A percentile compares a stretch with the other conserved stretches of the same genome.
These are phyloP conservation scores for Pseudonitzschia multiseries DNA, from an alignment of 108 stramenopile species.

Conservation along the genomic window DNA sequence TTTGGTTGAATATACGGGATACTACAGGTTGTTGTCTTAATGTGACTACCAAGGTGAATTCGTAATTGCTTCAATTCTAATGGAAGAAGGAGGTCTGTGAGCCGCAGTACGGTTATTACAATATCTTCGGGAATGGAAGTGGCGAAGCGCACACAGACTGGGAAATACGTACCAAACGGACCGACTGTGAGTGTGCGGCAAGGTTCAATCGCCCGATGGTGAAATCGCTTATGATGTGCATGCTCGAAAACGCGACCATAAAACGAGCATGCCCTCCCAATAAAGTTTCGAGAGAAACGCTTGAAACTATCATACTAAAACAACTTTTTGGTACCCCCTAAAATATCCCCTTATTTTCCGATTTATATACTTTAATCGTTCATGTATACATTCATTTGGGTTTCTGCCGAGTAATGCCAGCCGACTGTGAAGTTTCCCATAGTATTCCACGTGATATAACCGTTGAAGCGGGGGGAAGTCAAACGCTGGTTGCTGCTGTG, in stretches of 20 bases:
- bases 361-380: not conserved
- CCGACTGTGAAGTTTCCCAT: not conserved
- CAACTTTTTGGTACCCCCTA: not conserved
- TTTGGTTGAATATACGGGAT: not conserved
- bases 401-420: not conserved
- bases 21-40: not conserved
- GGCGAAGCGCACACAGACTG: not conserved
- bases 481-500: not conserved
- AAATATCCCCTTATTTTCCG: not conserved
- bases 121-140: not conserved
- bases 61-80: not conserved
- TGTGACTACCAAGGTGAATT: not conserved
- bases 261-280: not conserved
- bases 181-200: not conserved
- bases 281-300: not conserved
- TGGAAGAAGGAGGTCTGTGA: not conserved
- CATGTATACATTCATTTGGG: not conserved
- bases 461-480: not conserved
- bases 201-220: not conserved
- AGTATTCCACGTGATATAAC: not conserved
- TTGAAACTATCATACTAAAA: not conserved
- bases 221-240: conserved; percentile 1
- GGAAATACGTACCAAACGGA: not conserved
- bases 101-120: too few relatives aligned
- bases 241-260: conserved; percentile 7